Percentiles rank a stretch among this genome's conserved stretches.
Evolutionary conservation across 2,329 filamentous ascomycete genomes (phyloP).

Genomic region (Pseudogymnoascus sp.): DNA sequence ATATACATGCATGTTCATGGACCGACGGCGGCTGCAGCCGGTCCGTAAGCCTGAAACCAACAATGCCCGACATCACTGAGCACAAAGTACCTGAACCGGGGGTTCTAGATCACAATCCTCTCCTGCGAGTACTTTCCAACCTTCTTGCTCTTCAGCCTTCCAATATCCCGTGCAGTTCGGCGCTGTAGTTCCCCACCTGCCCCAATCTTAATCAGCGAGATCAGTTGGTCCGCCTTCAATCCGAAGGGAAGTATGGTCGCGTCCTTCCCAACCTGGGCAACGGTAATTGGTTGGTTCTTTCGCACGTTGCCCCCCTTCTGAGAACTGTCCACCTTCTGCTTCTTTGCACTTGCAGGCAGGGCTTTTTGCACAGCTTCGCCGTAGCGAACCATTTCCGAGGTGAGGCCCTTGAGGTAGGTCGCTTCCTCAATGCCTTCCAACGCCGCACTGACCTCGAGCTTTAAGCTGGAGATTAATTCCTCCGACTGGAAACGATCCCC

Average conservation of each 20-base stretch:
- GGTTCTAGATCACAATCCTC: conserved; percentile 57
- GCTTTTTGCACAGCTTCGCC: conserved; percentile 32
- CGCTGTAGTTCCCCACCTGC: conserved; percentile 63
- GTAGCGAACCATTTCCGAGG: conserved; percentile 62
- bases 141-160: conserved; percentile 69
- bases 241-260: conserved; percentile 60
- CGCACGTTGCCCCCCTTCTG: conserved; percentile 21
- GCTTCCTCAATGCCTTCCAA: conserved; percentile 67
- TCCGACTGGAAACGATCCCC: conserved; percentile 47
- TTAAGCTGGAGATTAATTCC: conserved; percentile 59
- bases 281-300: conserved; percentile 39
- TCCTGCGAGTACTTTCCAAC: conserved; percentile 81
- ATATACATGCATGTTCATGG: conserved; percentile 1
- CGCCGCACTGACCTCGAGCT: conserved; percentile 62
- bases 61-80: conserved; percentile 7
- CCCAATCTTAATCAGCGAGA: conserved; percentile 53
- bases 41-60: conserved; percentile 5
- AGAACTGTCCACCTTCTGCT: conserved; percentile 22
- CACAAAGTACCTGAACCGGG: neutral
- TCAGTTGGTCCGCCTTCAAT: conserved; percentile 51
- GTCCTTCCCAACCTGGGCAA: conserved; percentile 41
- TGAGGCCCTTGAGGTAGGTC: conserved; percentile 54
- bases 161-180: conserved; percentile 66
- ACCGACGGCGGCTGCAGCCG: neutral
- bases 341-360: conserved; percentile 18